Percentiles rank a stretch among this genome's conserved stretches.
These are phyloP conservation scores for Suhomyces prunicola DNA, from an alignment of 805 yeast genomes.

Conservation along the genomic window DNA sequence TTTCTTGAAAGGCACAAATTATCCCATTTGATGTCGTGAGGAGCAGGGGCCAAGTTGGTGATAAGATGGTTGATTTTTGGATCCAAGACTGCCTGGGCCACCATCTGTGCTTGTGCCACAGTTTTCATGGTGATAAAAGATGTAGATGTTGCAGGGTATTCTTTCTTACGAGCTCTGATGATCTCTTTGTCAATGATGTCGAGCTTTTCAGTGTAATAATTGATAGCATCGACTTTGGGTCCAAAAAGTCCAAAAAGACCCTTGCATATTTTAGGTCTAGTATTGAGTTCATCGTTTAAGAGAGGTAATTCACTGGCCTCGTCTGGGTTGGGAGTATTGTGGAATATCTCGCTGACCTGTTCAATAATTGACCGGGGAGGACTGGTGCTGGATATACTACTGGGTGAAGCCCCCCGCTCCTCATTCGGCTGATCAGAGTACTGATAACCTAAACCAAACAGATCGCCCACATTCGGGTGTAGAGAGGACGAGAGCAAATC, in stretches of 20 bases:
- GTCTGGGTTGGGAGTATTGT: slow-evolving; percentile 8
- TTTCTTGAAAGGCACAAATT: slow-evolving; percentile 77
- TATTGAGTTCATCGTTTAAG: slow-evolving; percentile 24
- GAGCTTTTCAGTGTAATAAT: slow-evolving; percentile 65
- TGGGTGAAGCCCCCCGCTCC: slow-evolving; percentile 4
- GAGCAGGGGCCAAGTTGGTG: slow-evolving; percentile 89
- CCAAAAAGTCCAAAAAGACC: slow-evolving; percentile 69
- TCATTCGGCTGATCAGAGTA: slow-evolving; percentile 8
- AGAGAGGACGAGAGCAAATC: slow-evolving; percentile 28
- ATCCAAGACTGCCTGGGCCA: slow-evolving; percentile 92
- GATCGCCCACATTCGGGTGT: slow-evolving; percentile 28
- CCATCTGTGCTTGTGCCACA: slow-evolving; percentile 93
- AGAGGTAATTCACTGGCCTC: slow-evolving; percentile 19
- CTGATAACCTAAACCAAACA: slow-evolving; percentile 15
- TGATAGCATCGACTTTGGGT: slow-evolving; percentile 74
- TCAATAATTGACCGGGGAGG: slow-evolving; percentile 20
- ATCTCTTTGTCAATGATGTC: slow-evolving; percentile 72
- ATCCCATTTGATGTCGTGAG: slow-evolving; percentile 92
- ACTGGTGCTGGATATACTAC: not conserved
- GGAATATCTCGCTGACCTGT: slow-evolving; percentile 24
- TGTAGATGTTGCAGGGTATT: slow-evolving; percentile 79
- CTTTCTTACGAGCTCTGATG: slow-evolving; percentile 56
- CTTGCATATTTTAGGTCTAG: slow-evolving; percentile 59
- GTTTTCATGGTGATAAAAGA: slow-evolving; percentile 95
- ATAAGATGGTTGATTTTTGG: slow-evolving; percentile 83